Base-by-base conservation (phyloP, 441 rosid species). In the Populus hybrid region DNA sequence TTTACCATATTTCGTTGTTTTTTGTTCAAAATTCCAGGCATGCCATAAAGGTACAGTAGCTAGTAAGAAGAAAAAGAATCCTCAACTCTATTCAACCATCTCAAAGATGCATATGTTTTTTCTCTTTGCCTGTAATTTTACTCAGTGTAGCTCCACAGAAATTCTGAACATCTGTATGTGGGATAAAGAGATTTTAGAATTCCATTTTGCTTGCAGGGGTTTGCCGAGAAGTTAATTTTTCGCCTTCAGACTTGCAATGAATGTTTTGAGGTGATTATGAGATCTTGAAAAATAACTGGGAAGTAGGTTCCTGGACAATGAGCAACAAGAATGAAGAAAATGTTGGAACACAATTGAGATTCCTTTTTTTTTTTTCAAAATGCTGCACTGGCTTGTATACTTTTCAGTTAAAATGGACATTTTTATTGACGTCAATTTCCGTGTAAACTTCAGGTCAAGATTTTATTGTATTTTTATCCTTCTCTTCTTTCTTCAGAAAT, bases 41-140 rank as follows among this genome's bases (percentile, higher is more conserved):
- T 80, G 80, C 77, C 87, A 91, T 88, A 87, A 89, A 82, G 98
- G 98, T 75, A 96, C 99, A 32, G 75, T 82, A 75, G 79, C 98
- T 74, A 94, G 98, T 87, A 96, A 96, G 90, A 96, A 91, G 89
- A 92, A 94, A 84, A 96, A 94, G 93, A 88, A 94, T 24, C 24
- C 24, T 24, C 24, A 24, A 24, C 24, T 24, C 99, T 98, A 67
- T 94, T 92, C 78, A 87, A 87, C 79, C 90, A 94, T 90, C 89
- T 96, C 42, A 90, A 90, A 46, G 96, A 94, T 88, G 81, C 99
- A 18, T 97, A 96, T 97, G 98, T 96, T 83, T 75, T 67, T 67
- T 18, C 71, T 16, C 38, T 73, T 79, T 53, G 75, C 64, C 50
- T 77, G 21, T 30, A 30, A 30, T 80, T 38, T 19, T 73, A 46